Evolutionary conservation across 768 basidiomycete species (phyloP), one percentile per base, ranked within the genome.

Genomic region (Xanthoconium stramineum): DNA sequence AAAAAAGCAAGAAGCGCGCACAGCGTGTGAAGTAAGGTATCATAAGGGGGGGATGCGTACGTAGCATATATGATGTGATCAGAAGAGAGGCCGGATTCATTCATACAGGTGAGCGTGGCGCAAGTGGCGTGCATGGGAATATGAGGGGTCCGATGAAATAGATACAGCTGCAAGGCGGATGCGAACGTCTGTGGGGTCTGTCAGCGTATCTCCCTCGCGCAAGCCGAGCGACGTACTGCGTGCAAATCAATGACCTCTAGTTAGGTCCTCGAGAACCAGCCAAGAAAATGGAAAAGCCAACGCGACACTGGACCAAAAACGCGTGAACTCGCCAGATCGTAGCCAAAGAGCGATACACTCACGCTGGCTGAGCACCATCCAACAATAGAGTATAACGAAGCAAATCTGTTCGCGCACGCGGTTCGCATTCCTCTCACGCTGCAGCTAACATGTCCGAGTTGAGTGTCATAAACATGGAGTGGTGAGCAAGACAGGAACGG

Each of bases 241-340:
- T 53, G 44, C 13, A 36, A 17, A 45, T 47, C 35, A 38, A 24
- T 51, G 58, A 28, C 62, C 61, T 60, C 59, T 52, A 47, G 38
- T 42, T 49, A 71, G 60, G 62, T 57, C 60, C 62, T 64, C 56
- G 60, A 60, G 35, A 71, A 52, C 69, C 63, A 64, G 47, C 53
- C 58, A 45, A 69, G 51, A 56, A 62, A 38, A 59, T 40, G 58
- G 40, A 68, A 55, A 44, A 71, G 24, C 65, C 62, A 71, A 49
- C 33, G 60, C 9, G 33, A 61, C 30, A 71, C 71, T 72, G 14
- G 47, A 42, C 1, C 28, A 10, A 30, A 10, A 39, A 24, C 24
- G 4, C 24, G 24, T 24, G 2, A 24, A 24, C 24, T 24, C 24
- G 2, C 24, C 4, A 24, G 24, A 24, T 24, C 24, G 24, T 4